A percentile compares a stretch with the other conserved stretches of the same genome.
These are phyloP conservation scores for Daedaleopsis nitida DNA, from an alignment of 768 basidiomycete species.

Conservation along the genomic window DNA sequence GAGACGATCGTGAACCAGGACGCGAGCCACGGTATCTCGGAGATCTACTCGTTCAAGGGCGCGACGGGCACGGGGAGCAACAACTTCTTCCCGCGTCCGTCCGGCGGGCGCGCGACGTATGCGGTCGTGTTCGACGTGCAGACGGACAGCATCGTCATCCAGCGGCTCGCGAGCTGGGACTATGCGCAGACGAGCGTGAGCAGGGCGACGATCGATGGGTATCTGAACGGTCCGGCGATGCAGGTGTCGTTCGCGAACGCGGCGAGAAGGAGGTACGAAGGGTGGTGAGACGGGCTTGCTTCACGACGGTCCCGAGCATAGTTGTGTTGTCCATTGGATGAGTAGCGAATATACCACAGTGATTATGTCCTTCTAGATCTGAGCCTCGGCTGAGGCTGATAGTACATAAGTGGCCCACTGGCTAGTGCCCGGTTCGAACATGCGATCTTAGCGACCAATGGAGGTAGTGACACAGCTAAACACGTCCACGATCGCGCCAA, in stretches of 20 bases:
- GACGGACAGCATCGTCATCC: slow-evolving; percentile 29
- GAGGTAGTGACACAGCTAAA: not conserved
- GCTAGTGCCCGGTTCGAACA: not conserved
- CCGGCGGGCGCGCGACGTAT: slow-evolving; percentile 18
- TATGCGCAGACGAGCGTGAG: slow-evolving; percentile 26
- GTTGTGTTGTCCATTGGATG: too few relatives aligned
- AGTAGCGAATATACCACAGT: too few relatives aligned
- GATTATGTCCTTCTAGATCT: not conserved
- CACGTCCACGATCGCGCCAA: not conserved
- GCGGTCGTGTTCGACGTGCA: slow-evolving; percentile 30
- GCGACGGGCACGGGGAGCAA: slow-evolving; percentile 25
- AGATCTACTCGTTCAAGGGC: slow-evolving; percentile 35
- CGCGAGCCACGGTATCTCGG: slow-evolving; percentile 28
- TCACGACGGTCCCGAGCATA: too few relatives aligned
- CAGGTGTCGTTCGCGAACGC: slow-evolving; percentile 20
- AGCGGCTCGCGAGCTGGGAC: slow-evolving; percentile 28
- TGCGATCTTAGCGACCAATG: too few relatives aligned
- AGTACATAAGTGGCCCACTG: not conserved
- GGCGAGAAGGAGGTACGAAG: slow-evolving; percentile 5
- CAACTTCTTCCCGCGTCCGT: slow-evolving; percentile 28
- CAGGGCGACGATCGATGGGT: slow-evolving; percentile 27
- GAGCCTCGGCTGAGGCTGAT: not conserved
- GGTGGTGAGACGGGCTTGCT: not conserved
- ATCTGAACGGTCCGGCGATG: slow-evolving; percentile 26
- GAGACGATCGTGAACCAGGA: slow-evolving; percentile 27